phyloP scores from a whole-genome alignment of 83 land plant species.

The Isoetes engelmannii region DNA sequence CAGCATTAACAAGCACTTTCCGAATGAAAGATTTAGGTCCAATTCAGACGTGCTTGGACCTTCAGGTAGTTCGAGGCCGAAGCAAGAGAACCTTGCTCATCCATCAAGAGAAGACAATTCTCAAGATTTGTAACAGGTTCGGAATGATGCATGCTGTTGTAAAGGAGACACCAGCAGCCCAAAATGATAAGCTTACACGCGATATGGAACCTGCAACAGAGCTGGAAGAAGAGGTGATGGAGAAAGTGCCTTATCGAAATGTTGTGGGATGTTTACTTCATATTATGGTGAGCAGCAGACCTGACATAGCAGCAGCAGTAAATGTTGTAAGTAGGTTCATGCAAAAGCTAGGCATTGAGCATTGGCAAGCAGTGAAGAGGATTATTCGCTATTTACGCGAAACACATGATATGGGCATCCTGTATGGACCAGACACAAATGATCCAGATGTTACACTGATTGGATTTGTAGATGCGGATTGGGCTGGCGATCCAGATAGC shows the following conservation, averaged over 20 bases:
- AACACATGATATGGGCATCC: not conserved
- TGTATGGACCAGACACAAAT: not conserved
- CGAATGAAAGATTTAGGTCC: not conserved
- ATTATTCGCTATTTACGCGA: not conserved
- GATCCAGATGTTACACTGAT: not conserved
- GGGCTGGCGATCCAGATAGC: not conserved
- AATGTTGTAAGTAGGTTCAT: not conserved
- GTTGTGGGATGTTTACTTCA: not conserved
- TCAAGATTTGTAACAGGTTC: not conserved
- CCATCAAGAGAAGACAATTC: not conserved
- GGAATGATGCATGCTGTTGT: not conserved
- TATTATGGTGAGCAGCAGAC: not conserved
- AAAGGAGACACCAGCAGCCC: not conserved
- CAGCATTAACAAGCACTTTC: not conserved
- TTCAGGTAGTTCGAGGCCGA: not conserved
- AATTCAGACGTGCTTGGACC: not conserved
- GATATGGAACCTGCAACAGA: not conserved
- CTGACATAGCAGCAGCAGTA: not conserved
- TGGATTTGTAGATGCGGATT: not conserved
- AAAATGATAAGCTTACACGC: not conserved
- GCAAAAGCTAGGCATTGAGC: not conserved
- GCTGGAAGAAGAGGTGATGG: not conserved
- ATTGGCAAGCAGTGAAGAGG: not conserved
- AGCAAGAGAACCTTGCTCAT: not conserved
- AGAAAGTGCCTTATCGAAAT: not conserved